These are phyloP conservation scores for Herpotrichia juniperi DNA, from an alignment of 2,329 filamentous ascomycete genomes.

Conservation along the genomic window DNA sequence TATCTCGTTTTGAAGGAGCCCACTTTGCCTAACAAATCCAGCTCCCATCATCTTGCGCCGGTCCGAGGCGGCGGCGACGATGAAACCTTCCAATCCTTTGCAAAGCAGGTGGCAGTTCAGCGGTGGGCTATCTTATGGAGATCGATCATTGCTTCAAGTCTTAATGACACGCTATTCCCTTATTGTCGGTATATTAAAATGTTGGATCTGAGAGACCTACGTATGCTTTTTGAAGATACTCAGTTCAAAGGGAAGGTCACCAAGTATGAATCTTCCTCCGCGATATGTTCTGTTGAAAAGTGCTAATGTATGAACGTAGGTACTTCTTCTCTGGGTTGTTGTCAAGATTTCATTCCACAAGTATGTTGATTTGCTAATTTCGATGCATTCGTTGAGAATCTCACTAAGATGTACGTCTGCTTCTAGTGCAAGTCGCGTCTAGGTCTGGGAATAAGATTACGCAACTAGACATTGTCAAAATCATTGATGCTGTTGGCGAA, in stretches of 20 bases:
- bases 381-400: neutral
- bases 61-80: slow-evolving; percentile 53
- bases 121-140: slow-evolving; percentile 71
- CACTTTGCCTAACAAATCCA: slow-evolving; percentile 19
- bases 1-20: neutral
- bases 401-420: neutral
- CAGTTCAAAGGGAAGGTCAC: slow-evolving; percentile 65
- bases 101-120: slow-evolving; percentile 55
- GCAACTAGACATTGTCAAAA: slow-evolving; percentile 48
- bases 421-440: slow-evolving; percentile 24
- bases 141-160: slow-evolving; percentile 69
- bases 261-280: slow-evolving; percentile 47
- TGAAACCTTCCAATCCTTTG: slow-evolving; percentile 45
- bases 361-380: neutral
- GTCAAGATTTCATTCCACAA: slow-evolving; percentile 48
- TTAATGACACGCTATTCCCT: slow-evolving; percentile 67
- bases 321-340: slow-evolving; percentile 60
- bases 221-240: slow-evolving; percentile 63
- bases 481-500: slow-evolving; percentile 57
- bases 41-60: slow-evolving; percentile 52
- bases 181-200: slow-evolving; percentile 72
- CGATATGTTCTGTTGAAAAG: neutral
- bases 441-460: slow-evolving; percentile 33
- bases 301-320: slow-evolving; percentile 29
- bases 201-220: slow-evolving; percentile 68